phyloP scores from a whole-genome alignment of 2,329 filamentous ascomycete genomes.

The Fusarium setosum region DNA sequence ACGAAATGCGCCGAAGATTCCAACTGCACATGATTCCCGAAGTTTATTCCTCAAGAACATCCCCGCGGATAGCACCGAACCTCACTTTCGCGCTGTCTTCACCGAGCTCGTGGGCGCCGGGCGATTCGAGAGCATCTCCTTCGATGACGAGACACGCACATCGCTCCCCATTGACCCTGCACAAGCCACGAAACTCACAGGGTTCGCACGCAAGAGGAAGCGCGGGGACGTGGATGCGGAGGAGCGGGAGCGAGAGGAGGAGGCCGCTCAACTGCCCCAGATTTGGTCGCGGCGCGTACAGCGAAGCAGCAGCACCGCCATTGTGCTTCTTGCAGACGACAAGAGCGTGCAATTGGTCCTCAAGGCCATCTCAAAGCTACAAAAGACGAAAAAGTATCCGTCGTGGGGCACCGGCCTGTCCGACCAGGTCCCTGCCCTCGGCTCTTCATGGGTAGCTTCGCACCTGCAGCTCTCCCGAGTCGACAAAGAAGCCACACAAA shows the following conservation, averaged over 20 bases:
- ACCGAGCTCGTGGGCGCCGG: conserved; percentile 78
- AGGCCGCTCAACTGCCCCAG: conserved; percentile 72
- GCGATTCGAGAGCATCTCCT: conserved; percentile 80
- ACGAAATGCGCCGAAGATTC: conserved; percentile 82
- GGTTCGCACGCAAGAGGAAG: conserved; percentile 55
- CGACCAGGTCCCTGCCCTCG: conserved; percentile 68
- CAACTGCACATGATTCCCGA: conserved; percentile 77
- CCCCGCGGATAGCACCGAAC: conserved; percentile 83
- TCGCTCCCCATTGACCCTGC: conserved; percentile 57
- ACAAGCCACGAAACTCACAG: conserved; percentile 56
- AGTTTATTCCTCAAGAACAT: conserved; percentile 93
- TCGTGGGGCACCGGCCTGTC: conserved; percentile 74
- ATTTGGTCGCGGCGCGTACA: conserved; percentile 80
- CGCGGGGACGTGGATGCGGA: conserved; percentile 64
- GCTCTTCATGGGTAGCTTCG: conserved; percentile 66
- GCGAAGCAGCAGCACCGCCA: conserved; percentile 79
- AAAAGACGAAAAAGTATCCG: conserved; percentile 70
- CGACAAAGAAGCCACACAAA: conserved; percentile 72
- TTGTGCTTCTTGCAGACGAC: conserved; percentile 86
- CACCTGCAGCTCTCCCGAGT: conserved; percentile 82
- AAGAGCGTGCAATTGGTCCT: conserved; percentile 80
- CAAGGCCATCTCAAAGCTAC: conserved; percentile 76
- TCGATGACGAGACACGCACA: conserved; percentile 70
- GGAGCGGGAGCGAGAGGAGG: conserved; percentile 65
- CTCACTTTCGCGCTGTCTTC: conserved; percentile 82